Percentiles rank a stretch among this genome's conserved stretches.
Evolutionary conservation across 225 moss, liverwort and hornwort species (phyloP).

Genomic region (Straminergon stramineum): DNA sequence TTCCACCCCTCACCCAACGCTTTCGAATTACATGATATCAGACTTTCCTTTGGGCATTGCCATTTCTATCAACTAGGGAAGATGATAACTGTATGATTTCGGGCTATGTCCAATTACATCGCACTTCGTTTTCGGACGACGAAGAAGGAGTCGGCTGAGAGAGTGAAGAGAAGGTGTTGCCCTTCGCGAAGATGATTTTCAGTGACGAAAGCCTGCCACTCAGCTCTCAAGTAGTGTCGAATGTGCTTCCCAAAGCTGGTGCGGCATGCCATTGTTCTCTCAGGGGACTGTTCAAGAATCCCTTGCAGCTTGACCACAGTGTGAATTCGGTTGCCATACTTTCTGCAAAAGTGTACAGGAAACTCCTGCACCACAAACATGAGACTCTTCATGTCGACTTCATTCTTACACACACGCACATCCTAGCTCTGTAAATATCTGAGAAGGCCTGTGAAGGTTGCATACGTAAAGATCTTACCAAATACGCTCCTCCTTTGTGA

Average conservation of each 20-base stretch:
- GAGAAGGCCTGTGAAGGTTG: too few species aligned
- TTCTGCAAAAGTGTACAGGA: neutral
- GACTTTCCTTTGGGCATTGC: neutral
- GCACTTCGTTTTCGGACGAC: neutral
- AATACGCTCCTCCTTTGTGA: neutral
- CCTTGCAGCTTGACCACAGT: constrained; percentile 3
- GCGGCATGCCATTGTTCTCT: neutral
- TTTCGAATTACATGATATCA: too few species aligned
- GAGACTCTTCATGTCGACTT: neutral
- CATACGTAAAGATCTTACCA: neutral
- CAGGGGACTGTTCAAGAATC: neutral
- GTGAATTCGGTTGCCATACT: neutral
- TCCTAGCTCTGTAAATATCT: neutral
- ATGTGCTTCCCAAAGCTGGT: neutral
- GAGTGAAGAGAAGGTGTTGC: constrained; percentile 6
- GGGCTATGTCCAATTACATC: too few species aligned
- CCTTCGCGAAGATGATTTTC: neutral
- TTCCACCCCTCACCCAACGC: neutral
- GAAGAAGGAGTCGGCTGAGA: neutral
- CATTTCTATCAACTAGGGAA: neutral
- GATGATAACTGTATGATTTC: neutral
- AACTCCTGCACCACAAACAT: neutral
- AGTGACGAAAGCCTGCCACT: neutral
- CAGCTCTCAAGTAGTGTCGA: neutral
- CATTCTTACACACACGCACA: neutral